Percentiles rank a stretch among this genome's conserved stretches.
phyloP scores from a whole-genome alignment of 192 early-diverging fungal genomes.

The Coemansia nantahalensis region DNA sequence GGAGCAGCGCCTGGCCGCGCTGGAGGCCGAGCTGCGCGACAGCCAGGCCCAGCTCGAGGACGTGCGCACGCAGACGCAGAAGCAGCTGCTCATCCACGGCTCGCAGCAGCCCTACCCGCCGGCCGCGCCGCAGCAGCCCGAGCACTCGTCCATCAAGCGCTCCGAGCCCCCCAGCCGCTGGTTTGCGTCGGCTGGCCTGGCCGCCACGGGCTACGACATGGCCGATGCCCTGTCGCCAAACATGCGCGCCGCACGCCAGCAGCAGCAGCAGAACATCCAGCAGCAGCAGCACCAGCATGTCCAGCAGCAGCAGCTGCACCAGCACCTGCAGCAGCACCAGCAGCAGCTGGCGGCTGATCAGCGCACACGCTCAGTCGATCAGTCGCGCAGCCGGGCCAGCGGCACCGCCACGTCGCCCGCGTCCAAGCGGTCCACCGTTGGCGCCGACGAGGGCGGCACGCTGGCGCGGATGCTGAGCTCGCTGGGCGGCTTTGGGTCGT shows the following conservation, averaged over 20 bases:
- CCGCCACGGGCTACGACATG: conserved; percentile 44
- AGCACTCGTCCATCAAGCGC: conserved; percentile 13
- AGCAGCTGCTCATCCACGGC: conserved; percentile 24
- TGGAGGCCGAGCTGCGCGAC: conserved; percentile 34
- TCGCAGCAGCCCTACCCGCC: conserved; percentile 14
- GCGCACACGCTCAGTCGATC: conserved; percentile 35
- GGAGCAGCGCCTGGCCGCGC: conserved; percentile 36
- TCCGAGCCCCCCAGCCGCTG: conserved; percentile 36
- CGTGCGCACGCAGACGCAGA: conserved; percentile 39
- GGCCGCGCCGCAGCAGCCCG: background rate
- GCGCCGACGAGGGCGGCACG: conserved; percentile 37
- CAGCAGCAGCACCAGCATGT: conserved; percentile 3
- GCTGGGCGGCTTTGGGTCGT: conserved; percentile 25
- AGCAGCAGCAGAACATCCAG: conserved; percentile 3
- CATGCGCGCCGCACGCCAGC: conserved; percentile 2
- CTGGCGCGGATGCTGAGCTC: conserved; percentile 48
- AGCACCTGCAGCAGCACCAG: conserved; percentile 10
- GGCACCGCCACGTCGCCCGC: background rate
- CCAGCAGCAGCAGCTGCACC: background rate
- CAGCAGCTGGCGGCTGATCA: conserved; percentile 17
- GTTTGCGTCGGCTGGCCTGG: conserved; percentile 27
- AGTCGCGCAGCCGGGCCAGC: conserved; percentile 4
- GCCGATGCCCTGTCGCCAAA: conserved; percentile 18
- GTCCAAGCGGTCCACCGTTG: conserved; percentile 34
- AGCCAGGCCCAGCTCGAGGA: conserved; percentile 33